Conservation (phyloP, 177 flowering plant species). For the Vitis hybrid region DNA sequence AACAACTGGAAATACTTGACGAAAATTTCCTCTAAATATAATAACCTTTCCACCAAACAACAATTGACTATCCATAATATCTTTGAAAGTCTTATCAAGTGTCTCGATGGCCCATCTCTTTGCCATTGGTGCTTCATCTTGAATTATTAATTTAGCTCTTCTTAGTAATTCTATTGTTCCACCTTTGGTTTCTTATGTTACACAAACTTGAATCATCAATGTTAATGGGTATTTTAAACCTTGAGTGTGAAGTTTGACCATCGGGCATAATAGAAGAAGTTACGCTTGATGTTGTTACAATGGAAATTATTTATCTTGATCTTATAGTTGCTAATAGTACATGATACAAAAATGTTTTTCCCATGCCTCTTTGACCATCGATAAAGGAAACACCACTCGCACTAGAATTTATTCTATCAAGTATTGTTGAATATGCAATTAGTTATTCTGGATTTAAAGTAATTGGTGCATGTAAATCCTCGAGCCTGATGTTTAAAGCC, state of each 20-base stretch:
- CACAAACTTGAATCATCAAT: neutral
- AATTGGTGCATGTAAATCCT: neutral
- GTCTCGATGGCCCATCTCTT: neutral
- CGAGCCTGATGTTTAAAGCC: neutral
- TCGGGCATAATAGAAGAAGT: neutral
- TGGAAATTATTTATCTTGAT: neutral
- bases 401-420: neutral
- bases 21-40: neutral
- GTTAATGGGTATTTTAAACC: no score
- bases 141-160: neutral
- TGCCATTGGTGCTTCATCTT: constrained; percentile 9
- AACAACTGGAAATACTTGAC: neutral
- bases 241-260: neutral
- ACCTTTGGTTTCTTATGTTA: neutral
- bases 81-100: neutral
- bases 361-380: neutral
- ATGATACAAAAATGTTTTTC: neutral
- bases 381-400: neutral
- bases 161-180: neutral
- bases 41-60: constrained; percentile 7
- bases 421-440: neutral
- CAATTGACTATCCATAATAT: neutral
- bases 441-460: neutral
- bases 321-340: neutral
- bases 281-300: neutral